phyloP scores from a whole-genome alignment of 495 filamentous ascomycete species.

The Penicillium roqueforti region DNA sequence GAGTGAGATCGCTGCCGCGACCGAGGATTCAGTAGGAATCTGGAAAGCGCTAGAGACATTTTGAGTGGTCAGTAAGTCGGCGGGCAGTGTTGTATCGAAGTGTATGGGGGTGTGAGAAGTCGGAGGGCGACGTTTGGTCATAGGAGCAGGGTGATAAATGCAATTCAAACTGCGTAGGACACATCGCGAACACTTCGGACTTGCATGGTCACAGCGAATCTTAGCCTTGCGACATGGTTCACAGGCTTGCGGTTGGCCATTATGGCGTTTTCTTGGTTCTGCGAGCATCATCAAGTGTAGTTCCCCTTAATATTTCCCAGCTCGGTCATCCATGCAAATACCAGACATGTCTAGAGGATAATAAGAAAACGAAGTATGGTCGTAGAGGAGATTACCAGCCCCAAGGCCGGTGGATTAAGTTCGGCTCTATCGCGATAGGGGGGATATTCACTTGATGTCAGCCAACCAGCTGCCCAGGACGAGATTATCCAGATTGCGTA shows the following conservation, averaged over 20 bases:
- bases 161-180: background rate
- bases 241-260: background rate
- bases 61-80: background rate
- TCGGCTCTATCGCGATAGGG: too few species aligned
- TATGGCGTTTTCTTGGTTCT: background rate
- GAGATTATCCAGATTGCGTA: too few species aligned
- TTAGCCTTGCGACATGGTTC: background rate
- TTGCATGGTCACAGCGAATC: background rate
- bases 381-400: too few species aligned
- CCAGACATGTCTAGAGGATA: background rate
- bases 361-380: background rate
- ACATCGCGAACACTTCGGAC: background rate
- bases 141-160: background rate
- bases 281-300: background rate
- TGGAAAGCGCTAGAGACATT: background rate
- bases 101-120: background rate
- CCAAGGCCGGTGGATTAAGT: too few species aligned
- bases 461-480: too few species aligned
- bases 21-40: background rate
- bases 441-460: too few species aligned
- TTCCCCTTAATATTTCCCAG: background rate
- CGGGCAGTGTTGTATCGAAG: background rate
- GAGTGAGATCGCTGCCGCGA: background rate
- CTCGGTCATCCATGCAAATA: background rate
- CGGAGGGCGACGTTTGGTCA: background rate